Base-by-base conservation (phyloP, 164 flowering plant species). In the Brasenia schreberi region DNA sequence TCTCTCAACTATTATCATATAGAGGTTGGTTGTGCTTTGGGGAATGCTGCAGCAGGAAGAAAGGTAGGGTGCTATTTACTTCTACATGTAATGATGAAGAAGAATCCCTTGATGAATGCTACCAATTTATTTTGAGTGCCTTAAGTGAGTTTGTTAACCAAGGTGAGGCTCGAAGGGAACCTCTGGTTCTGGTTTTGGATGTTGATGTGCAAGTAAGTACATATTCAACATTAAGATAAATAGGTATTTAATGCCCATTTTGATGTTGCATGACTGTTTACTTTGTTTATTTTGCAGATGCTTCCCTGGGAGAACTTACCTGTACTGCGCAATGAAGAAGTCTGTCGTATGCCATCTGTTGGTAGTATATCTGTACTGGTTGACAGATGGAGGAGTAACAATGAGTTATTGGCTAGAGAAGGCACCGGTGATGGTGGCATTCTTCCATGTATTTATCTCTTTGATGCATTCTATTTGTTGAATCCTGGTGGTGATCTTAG, bases 281-380 rank as follows among this genome's bases (percentile, higher is more conserved):
- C 27, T 60, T 60, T 60, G 19, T 60, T 60, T 2, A 11, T 56
- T 60, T 19, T 60, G 1, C 87, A 94, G 99, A 92, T 95, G 99
- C 89, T 95, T 78, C 99, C 97, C 19, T 92, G 92, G 97, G 99
- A 95, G 79, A 92, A 74, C 75, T 56, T 95, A 44, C 99, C 99
- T 9, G 72, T 83, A 64, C 64, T 95, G 65, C 83, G 92, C 72
- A 80, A 80, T 62, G 86, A 87, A 39, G 99, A 95, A 80, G 89
- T 85, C 7, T 92, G 92, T 74, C 97, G 99, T 52, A 89, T 95
- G 97, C 97, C 97, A 56, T 95, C 97, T 59, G 78, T 95, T 43
- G 77, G 83, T 43, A 83, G 97, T 79, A 85, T 95, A 67, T 77
- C 68, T 63, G 70, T 71, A 23, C 69, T 78, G 63, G 79, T 87